Percentiles rank a stretch among this genome's conserved stretches.
These are phyloP conservation scores for Globisporangium orthogonon DNA, from an alignment of 352 stramenopile species.

Conservation along the genomic window DNA sequence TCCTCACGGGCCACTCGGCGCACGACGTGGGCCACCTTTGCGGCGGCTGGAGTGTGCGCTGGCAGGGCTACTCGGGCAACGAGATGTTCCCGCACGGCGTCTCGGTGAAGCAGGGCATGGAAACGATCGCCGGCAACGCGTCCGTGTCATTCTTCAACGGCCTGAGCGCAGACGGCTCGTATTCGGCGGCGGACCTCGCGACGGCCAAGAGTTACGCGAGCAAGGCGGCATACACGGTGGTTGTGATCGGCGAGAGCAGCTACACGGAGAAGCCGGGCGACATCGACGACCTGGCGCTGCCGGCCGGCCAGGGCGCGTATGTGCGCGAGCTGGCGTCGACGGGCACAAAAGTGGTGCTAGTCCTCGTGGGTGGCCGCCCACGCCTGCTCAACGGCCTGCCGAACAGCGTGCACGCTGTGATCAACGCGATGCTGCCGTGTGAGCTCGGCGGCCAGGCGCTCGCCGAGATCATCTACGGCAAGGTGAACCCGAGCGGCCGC, in stretches of 20 bases:
- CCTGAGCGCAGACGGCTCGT: conserved; percentile 46
- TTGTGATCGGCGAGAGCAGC: conserved; percentile 63
- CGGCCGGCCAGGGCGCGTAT: conserved; percentile 62
- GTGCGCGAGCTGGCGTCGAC: conserved; percentile 53
- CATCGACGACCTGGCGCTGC: conserved; percentile 66
- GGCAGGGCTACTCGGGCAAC: conserved; percentile 77
- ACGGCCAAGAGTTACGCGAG: conserved; percentile 42
- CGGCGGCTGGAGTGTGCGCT: conserved; percentile 79
- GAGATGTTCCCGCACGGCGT: conserved; percentile 49
- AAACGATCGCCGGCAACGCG: conserved; percentile 30
- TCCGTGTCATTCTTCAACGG: conserved; percentile 36
- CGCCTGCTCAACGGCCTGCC: conserved; percentile 61
- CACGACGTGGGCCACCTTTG: conserved; percentile 68
- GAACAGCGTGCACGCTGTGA: conserved; percentile 52
- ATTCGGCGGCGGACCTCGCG: conserved; percentile 32
- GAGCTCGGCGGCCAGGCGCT: conserved; percentile 76
- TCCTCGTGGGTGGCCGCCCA: conserved; percentile 73
- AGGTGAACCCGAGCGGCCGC: conserved; percentile 69
- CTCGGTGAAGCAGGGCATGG: conserved; percentile 48
- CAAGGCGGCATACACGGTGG: conserved; percentile 54
- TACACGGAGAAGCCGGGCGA: conserved; percentile 87
- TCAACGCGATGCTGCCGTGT: conserved; percentile 74
- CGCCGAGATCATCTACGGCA: conserved; percentile 74
- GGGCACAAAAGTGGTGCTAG: conserved; percentile 71
- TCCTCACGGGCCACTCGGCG: conserved; percentile 62